Conservation (phyloP, 1,139 yeast species). For the Candida dubliniensis region DNA sequence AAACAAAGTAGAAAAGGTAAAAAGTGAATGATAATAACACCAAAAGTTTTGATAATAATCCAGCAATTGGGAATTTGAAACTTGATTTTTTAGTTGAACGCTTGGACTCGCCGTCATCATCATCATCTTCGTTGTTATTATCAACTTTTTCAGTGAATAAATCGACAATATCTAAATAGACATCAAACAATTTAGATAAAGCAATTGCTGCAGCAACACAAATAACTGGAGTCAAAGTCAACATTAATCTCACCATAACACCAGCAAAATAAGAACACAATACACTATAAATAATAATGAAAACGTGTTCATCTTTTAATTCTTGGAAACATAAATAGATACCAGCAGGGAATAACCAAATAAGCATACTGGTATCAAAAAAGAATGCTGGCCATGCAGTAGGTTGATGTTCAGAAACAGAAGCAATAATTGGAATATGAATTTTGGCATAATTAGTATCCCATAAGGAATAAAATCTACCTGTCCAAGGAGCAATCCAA, state of each 20-base stretch:
- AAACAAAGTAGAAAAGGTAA: slow-evolving; percentile 80
- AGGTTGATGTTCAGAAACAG: slow-evolving; percentile 99
- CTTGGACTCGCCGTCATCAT: slow-evolving; percentile 11
- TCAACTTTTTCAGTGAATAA: slow-evolving; percentile 24
- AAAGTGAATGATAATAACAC: slow-evolving; percentile 72
- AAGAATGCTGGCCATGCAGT: slow-evolving; percentile 99
- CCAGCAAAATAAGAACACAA: slow-evolving; percentile 97
- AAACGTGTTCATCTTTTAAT: slow-evolving; percentile 87
- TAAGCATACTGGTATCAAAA: slow-evolving; percentile 87
- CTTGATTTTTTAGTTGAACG: slow-evolving; percentile 13
- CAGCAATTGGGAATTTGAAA: slow-evolving; percentile 30
- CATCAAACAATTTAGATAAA: slow-evolving; percentile 77
- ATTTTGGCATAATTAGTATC: slow-evolving; percentile 96
- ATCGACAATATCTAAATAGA: slow-evolving; percentile 70
- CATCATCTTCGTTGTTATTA: too few relatives aligned
- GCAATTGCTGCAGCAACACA: slow-evolving; percentile 92
- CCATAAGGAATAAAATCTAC: slow-evolving; percentile 98
- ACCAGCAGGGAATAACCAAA: slow-evolving; percentile 99
- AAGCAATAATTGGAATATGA: slow-evolving; percentile 97
- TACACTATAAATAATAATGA: slow-evolving; percentile 85
- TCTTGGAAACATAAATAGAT: slow-evolving; percentile 89
- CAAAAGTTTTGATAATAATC: slow-evolving; percentile 53
- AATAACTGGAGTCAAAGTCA: slow-evolving; percentile 92
- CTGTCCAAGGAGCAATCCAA: slow-evolving; percentile 98
- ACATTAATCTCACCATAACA: slow-evolving; percentile 97